Evolutionary conservation across 2,329 filamentous ascomycete species (phyloP).

Genomic region (Anthostomella pinea): DNA sequence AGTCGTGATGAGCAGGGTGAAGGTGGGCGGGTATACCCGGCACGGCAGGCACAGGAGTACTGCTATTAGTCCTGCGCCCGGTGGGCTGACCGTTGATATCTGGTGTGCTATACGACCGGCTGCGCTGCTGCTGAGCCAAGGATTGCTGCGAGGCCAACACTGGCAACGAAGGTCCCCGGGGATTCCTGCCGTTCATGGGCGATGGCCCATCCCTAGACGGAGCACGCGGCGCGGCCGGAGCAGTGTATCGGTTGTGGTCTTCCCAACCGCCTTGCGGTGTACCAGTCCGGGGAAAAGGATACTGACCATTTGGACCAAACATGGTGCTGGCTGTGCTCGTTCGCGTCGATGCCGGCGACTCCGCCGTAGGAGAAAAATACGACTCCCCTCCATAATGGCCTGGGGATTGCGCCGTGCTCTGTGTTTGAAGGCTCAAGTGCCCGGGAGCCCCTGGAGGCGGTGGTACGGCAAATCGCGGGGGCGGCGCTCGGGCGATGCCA

Average conservation of each 20-base stretch:
- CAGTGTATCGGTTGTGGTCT: conserved; percentile 77
- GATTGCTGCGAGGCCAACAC: conserved; percentile 60
- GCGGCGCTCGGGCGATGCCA: conserved; percentile 56
- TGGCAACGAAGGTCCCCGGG: conserved; percentile 76
- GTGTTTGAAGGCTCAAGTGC: conserved; percentile 68
- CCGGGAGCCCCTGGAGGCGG: conserved; percentile 49
- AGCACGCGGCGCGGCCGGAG: conserved; percentile 78
- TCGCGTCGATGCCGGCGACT: conserved; percentile 74
- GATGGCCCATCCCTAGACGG: conserved; percentile 75
- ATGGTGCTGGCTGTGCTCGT: conserved; percentile 74
- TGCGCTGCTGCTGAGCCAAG: conserved; percentile 64
- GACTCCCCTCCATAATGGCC: conserved; percentile 67
- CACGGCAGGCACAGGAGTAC: conserved; percentile 62
- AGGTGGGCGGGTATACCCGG: conserved; percentile 74
- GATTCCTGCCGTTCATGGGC: conserved; percentile 60
- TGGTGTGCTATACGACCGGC: conserved; percentile 90
- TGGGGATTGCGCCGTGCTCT: conserved; percentile 54
- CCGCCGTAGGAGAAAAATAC: conserved; percentile 86
- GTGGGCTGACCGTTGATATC: conserved; percentile 76
- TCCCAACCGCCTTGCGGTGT: conserved; percentile 70
- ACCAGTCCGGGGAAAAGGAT: conserved; percentile 71
- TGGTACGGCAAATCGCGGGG: conserved; percentile 69
- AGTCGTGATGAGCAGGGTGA: conserved; percentile 58
- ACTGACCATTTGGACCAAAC: conserved; percentile 52
- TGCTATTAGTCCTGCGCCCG: conserved; percentile 54